Base-by-base conservation (phyloP, 23 red algal genomes). In the Gracilaria caudata region DNA sequence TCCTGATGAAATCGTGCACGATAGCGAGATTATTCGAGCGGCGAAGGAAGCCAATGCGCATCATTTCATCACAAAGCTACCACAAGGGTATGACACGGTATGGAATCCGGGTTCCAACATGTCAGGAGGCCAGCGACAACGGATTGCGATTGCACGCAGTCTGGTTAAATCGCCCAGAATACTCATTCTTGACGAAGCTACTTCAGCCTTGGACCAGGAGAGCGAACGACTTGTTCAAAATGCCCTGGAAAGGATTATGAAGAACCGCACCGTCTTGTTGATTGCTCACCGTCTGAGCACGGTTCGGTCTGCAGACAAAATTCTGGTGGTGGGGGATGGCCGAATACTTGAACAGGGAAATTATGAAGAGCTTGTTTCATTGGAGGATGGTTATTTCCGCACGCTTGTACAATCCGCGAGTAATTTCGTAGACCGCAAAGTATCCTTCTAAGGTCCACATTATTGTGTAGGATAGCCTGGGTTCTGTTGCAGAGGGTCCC, bases 241-340 rank as follows among this genome's bases (percentile, higher is more conserved):
- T 17, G 95, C 95, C 20, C 73, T 98, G 16, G 86, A 94, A 51
- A 51, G 91, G 25, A 87, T 92, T 32, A 81, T 83, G 49, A 71
- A 90, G 43, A 91, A 89, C 38, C 86, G 96, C 20, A 95, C 96
- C 33, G 92, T 91, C 33, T 58, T 98, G 16, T 46, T 98, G 66
- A 94, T 98, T 73, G 96, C 96, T 32, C 96, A 98, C 47, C 92
- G 96, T 7, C 61, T 98, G 6, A 81, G 81, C 34, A 98, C 92
- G 26, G 90, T 98, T 16, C 86, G 85, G 19, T 43, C 94, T 38
- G 96, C 96, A 24, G 79, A 93, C 72, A 58, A 63, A 21, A 98
- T 98, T 77, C 53, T 87, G 49, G 84, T 98, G 11, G 80, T 98
- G 5, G 86, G 94, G 28, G 88, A 80, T 35, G 96, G 96, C 6